Evolutionary conservation across 345 rosid species (phyloP), one percentile per base, ranked within the genome.

Genomic region (Pugionium dolabratum): DNA sequence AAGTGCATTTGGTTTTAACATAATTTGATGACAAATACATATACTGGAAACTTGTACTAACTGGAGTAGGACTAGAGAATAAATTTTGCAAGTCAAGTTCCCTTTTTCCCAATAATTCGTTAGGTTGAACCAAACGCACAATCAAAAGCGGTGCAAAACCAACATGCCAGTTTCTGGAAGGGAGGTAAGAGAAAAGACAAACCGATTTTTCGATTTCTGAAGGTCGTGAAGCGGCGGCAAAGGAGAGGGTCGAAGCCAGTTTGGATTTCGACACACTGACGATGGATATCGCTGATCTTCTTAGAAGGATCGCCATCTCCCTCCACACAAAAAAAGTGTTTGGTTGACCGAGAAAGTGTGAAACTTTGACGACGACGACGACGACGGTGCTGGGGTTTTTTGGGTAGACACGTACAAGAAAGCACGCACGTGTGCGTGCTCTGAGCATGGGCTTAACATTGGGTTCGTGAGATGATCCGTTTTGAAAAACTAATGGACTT

Each of bases 211-310:
- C 51, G 67, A 65, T 27, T 5, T 37, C 70, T 36, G n/a, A 69
- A 58, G 64, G 45, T 42, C 9, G 55, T 7, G 71, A 45, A 51
- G 78, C 61, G 59, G 67, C 58, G 51, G 76, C 57, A 18, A 66
- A 67, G 10, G 55, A 55, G 45, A 51, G 58, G 57, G 61, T 28
- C 42, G 59, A 62, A 67, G 62, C 41, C 49, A 73, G 67, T 5
- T 46, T 62, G 9, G 64, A 62, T 34, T 62, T 62, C 6, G 65
- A 47, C 11, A 27, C 56, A 51, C 44, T 44, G 50, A 27, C 45
- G 68, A 57, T n/a, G 63, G 71, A 59, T 33, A 57, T 42, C 50
- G 62, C 73, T 48, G 71, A 73, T 72, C 80, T 73, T 71, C 80
- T 66, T 30, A 73, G 25, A 40, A 69, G 61, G 27, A 36, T 64